These are phyloP conservation scores for Piper betle DNA, from an alignment of 164 flowering plant genomes.

Conservation along the genomic window DNA sequence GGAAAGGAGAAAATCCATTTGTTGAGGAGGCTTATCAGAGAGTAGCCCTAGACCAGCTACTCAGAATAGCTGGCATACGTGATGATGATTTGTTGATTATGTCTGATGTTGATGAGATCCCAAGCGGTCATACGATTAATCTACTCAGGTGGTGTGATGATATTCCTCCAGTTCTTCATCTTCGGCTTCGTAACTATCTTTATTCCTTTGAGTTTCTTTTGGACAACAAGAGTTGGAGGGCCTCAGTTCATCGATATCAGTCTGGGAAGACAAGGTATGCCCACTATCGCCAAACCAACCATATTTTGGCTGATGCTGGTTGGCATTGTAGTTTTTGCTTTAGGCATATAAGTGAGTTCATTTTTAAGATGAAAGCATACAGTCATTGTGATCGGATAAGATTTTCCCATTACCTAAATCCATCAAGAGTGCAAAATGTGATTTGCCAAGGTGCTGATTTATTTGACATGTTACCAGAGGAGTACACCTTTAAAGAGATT, in stretches of 20 bases:
- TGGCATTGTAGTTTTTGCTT: too few species aligned
- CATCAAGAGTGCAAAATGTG: slow-evolving; percentile 54
- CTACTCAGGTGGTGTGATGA: slow-evolving; percentile 90
- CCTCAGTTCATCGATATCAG: slow-evolving; percentile 62
- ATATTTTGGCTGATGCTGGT: slow-evolving; percentile 49
- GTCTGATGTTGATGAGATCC: too few species aligned
- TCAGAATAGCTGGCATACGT: slow-evolving; percentile 62
- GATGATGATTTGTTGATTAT: slow-evolving; percentile 48
- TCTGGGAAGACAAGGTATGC: slow-evolving; percentile 72
- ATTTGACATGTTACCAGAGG: too few species aligned
- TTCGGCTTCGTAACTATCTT: slow-evolving; percentile 58
- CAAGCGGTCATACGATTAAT: slow-evolving; percentile 52
- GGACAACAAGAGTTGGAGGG: slow-evolving; percentile 77
- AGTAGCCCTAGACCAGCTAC: slow-evolving; percentile 10
- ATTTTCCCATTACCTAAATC: slow-evolving; percentile 59
- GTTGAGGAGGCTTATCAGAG: slow-evolving; percentile 86
- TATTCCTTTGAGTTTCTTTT: slow-evolving; percentile 70
- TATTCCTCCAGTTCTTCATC: slow-evolving; percentile 62
- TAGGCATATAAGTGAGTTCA: too few species aligned
- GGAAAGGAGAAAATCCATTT: slow-evolving; percentile 75
- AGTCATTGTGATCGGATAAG: slow-evolving; percentile 77
- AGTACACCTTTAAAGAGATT: too few species aligned
- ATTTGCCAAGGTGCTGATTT: slow-evolving; percentile 74
- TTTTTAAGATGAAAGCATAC: too few species aligned
- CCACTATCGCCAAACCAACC: slow-evolving; percentile 62